Percentiles rank a stretch among this genome's conserved stretches.
phyloP scores from a whole-genome alignment of 1,139 yeast genomes.

The Blastobotrys proliferans region DNA sequence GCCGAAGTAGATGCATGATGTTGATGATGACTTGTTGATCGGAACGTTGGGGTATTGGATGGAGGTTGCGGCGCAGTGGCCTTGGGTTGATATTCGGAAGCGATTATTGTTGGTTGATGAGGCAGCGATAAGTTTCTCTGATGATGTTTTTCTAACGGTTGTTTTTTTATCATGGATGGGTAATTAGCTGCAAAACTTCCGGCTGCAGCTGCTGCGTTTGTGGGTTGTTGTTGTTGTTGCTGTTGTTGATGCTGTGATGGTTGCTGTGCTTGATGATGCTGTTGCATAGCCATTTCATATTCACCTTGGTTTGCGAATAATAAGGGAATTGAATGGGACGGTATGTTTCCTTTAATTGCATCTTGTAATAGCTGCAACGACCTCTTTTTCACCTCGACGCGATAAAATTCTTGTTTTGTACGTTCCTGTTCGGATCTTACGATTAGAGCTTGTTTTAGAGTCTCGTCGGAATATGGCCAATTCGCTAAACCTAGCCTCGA shows the following conservation, averaged over 20 bases:
- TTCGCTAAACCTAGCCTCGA: slow-evolving; percentile 36
- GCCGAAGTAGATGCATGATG: slow-evolving; percentile 27
- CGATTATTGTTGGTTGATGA: slow-evolving; percentile 21
- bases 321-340: slow-evolving; percentile 61
- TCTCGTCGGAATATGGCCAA: slow-evolving; percentile 61
- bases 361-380: slow-evolving; percentile 58
- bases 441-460: slow-evolving; percentile 59
- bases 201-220: slow-evolving; percentile 14
- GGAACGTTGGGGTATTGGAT: slow-evolving; percentile 13
- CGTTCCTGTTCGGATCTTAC: slow-evolving; percentile 74
- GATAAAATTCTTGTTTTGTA: slow-evolving; percentile 77
- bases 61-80: slow-evolving; percentile 13
- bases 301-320: slow-evolving; percentile 41
- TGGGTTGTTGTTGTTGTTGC: slow-evolving; percentile 10
- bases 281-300: slow-evolving; percentile 5
- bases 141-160: slow-evolving; percentile 14
- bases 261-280: slow-evolving; percentile 1
- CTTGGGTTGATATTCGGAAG: slow-evolving; percentile 21
- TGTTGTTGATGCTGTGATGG: slow-evolving; percentile 16
- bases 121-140: slow-evolving; percentile 28
- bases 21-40: slow-evolving; percentile 23
- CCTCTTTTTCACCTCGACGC: slow-evolving; percentile 57
- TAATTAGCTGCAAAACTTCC: slow-evolving; percentile 12
- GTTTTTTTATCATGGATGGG: slow-evolving; percentile 13
- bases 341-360: slow-evolving; percentile 63